A percentile compares a stretch with the other conserved stretches of the same genome.
These are phyloP conservation scores for Obba rivulosa DNA, from an alignment of 768 basidiomycete genomes.

Conservation along the genomic window DNA sequence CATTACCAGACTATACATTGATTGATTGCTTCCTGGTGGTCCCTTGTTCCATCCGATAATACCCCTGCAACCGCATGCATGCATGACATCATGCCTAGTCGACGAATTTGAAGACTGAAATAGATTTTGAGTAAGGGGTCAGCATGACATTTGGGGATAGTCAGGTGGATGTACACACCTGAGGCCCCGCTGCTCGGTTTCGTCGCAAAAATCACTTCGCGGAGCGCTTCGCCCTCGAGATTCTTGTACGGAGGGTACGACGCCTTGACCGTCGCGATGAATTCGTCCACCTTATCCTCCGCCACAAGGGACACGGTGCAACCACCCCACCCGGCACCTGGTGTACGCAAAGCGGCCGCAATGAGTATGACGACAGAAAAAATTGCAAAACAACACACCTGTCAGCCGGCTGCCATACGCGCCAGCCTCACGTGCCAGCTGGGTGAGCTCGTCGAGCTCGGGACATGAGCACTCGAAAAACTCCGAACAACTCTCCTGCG, in stretches of 20 bases:
- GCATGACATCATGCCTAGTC: too few species aligned
- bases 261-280: constrained; percentile 57
- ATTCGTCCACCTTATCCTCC: constrained; percentile 52
- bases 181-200: constrained; percentile 80
- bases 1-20: too few species aligned
- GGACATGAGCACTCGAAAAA: constrained; percentile 77
- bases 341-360: neutral
- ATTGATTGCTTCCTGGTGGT: too few species aligned
- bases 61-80: too few species aligned
- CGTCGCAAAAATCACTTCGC: constrained; percentile 76
- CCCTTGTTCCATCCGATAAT: too few species aligned
- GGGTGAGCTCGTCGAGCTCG: constrained; percentile 68
- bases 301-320: constrained; percentile 81
- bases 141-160: neutral
- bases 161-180: constrained; percentile 43
- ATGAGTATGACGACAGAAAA: neutral
- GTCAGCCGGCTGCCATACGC: constrained; percentile 83
- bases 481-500: constrained; percentile 62
- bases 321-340: constrained; percentile 90
- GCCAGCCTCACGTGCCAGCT: constrained; percentile 61
- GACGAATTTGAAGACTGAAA: neutral
- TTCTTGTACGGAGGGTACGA: constrained; percentile 60
- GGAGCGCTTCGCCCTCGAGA: constrained; percentile 52
- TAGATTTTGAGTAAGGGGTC: neutral
- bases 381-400: constrained; percentile 35